phyloP scores from a whole-genome alignment of 148 eudicot genomes.

The Vaccinium vitisidaea region DNA sequence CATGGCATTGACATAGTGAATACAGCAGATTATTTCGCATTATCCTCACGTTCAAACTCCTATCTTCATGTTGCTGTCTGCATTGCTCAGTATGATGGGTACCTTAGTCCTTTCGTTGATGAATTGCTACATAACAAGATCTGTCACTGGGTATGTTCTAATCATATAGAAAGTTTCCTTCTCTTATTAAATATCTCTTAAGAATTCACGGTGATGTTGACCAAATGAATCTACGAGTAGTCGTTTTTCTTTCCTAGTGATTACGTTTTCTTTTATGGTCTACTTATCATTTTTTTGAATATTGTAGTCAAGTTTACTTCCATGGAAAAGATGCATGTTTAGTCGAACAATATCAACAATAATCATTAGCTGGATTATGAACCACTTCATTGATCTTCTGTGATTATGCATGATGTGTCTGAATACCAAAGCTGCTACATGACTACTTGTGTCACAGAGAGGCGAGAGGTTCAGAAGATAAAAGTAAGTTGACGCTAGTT shows the following conservation, averaged over 20 bases:
- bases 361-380: not conserved
- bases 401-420: not conserved
- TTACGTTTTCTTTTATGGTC: not conserved
- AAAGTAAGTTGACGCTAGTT: not conserved
- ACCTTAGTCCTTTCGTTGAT: slow-evolving; percentile 83
- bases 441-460: not conserved
- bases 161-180: slow-evolving; percentile 9
- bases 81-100: slow-evolving; percentile 91
- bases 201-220: not conserved
- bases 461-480: not conserved
- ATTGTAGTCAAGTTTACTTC: not conserved
- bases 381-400: not conserved
- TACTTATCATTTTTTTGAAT: not conserved
- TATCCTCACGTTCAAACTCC: slow-evolving; percentile 78
- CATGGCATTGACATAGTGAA: slow-evolving; percentile 98
- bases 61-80: slow-evolving; percentile 78
- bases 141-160: slow-evolving; percentile 89
- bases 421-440: not conserved
- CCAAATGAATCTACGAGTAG: not conserved
- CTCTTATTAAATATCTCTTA: not conserved
- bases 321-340: not conserved
- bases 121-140: slow-evolving; percentile 78
- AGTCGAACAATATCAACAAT: not conserved
- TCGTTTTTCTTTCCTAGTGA: not conserved
- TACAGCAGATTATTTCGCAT: slow-evolving; percentile 93